phyloP scores from a whole-genome alignment of 306 rosid species.

The Datisca glomerata region DNA sequence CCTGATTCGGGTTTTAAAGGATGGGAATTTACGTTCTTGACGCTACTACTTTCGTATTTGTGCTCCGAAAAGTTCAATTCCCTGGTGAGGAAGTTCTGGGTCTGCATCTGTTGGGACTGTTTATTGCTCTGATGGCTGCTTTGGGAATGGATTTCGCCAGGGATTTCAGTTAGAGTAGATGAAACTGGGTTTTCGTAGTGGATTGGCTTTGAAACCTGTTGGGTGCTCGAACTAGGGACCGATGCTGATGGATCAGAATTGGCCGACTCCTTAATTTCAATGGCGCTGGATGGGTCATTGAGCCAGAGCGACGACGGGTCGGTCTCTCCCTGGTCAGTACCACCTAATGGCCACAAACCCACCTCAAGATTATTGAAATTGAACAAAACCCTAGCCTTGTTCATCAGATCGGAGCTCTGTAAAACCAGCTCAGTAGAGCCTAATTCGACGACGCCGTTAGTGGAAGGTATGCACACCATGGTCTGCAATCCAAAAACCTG shows the following conservation, averaged over 20 bases:
- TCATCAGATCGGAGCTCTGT: slow-evolving; percentile 65
- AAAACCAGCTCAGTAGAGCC: slow-evolving; percentile 67
- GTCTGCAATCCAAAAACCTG: slow-evolving; percentile 59
- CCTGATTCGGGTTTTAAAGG: slow-evolving; percentile 53
- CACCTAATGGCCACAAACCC: slow-evolving; percentile 48
- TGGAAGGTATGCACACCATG: slow-evolving; percentile 55
- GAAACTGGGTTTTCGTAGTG: slow-evolving; percentile 53
- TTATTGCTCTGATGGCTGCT: slow-evolving; percentile 10
- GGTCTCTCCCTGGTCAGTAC: slow-evolving; percentile 53
- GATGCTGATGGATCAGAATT: too few relatives aligned
- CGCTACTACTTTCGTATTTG: slow-evolving; percentile 27
- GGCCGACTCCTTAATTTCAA: slow-evolving; percentile 33
- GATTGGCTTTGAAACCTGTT: slow-evolving; percentile 10
- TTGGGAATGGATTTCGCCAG: slow-evolving; percentile 33
- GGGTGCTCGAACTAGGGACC: slow-evolving; percentile 25
- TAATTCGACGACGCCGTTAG: slow-evolving; percentile 75
- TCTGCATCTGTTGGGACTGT: slow-evolving; percentile 26
- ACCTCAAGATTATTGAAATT: slow-evolving; percentile 49
- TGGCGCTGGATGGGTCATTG: slow-evolving; percentile 34
- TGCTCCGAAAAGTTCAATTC: slow-evolving; percentile 65
- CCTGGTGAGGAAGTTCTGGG: slow-evolving; percentile 40
- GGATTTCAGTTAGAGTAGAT: slow-evolving; percentile 41
- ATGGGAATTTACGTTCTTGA: slow-evolving; percentile 29
- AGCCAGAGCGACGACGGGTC: slow-evolving; percentile 85
- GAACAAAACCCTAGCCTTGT: slow-evolving; percentile 54